Evolutionary conservation across 345 rosid species (phyloP).

Genomic region (Aurinia saxatilis): DNA sequence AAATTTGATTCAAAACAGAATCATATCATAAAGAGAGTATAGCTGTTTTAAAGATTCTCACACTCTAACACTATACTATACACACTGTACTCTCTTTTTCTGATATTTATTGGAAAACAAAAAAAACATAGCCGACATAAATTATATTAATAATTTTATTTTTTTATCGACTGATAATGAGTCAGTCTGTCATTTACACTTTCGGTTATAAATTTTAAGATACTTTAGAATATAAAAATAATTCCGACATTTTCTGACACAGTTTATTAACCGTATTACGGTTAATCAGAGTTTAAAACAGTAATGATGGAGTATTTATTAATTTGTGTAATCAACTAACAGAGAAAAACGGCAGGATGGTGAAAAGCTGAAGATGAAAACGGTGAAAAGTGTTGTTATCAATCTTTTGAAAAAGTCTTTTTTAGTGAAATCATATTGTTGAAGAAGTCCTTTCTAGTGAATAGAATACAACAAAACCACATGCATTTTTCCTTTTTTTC

Average conservation of each 20-base stretch:
- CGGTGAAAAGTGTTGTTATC: conserved; percentile 14
- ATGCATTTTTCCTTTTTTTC: conserved; percentile 1
- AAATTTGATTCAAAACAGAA: conserved; percentile 7
- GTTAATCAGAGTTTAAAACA: not conserved
- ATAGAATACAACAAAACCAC: conserved; percentile 11
- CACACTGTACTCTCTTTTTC: conserved; percentile 4
- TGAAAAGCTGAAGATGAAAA: conserved; percentile 1
- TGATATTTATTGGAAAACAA: not conserved
- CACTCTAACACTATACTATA: not conserved
- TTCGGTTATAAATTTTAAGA: not conserved
- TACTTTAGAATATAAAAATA: not conserved
- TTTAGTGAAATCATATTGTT: not conserved
- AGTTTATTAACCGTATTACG: not conserved
- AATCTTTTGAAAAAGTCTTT: not conserved
- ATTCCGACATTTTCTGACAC: conserved; percentile 15
- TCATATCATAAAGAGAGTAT: not conserved
- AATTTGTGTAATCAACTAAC: too few relatives aligned
- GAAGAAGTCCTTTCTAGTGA: not conserved
- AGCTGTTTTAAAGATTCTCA: conserved; percentile 1
- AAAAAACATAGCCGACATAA: not conserved
- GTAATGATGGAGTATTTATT: too few relatives aligned
- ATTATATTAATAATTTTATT: not conserved
- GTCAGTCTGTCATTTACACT: too few relatives aligned
- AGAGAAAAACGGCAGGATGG: conserved; percentile 14
- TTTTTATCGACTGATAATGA: not conserved